Base-by-base conservation (phyloP, 805 yeast genomes). In the Deakozyma indianensis region DNA sequence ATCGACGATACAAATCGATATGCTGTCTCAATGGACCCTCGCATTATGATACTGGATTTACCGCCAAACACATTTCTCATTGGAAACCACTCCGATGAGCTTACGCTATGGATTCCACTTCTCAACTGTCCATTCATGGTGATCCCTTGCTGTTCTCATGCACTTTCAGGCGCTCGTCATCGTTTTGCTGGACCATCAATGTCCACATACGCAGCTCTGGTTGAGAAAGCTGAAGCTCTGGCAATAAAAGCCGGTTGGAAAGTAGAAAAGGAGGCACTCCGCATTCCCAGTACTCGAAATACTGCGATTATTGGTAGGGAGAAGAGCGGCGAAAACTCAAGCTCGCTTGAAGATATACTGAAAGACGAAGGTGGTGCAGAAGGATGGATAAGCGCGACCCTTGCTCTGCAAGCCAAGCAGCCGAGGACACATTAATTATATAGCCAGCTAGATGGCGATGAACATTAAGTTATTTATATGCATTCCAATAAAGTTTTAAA, bases 71-170 rank as follows among this genome's bases (percentile, higher is more conserved):
- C 95, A 0, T 90, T 90, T 55, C 63, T 88, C 28, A 87, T 90
- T 41, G 97, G 97, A 1, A 90, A 90, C 59, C 97, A 90, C 58
- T 83, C 95, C 1, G 97, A 90, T 60, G 97, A 90, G 58, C 69
- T 90, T 47, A 88, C 96, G 0, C 83, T 95, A 52, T 90, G 97
- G 96, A 78, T 90, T 29, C 97, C 97, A 2, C 65, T 90, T 9
- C 63, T 90, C 9, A 82, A 72, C 50, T 46, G 50, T 25, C 95
- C 96, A 4, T 90, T 85, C 59, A 67, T 90, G 68, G 95, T 86
- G 7, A 84, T 90, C 38, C 97, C 97, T 9, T 90, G 97, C 60
- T 90, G 97, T 60, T 87, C 96, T 0, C 95, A 90, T 61, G 77
- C 82, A 2, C 69, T 90, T 40, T 73, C 79, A 3, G 97, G 97